Evolutionary conservation across 441 rosid species (phyloP), one percentile per base, ranked within the genome.

Genomic region (Manihot esculenta): DNA sequence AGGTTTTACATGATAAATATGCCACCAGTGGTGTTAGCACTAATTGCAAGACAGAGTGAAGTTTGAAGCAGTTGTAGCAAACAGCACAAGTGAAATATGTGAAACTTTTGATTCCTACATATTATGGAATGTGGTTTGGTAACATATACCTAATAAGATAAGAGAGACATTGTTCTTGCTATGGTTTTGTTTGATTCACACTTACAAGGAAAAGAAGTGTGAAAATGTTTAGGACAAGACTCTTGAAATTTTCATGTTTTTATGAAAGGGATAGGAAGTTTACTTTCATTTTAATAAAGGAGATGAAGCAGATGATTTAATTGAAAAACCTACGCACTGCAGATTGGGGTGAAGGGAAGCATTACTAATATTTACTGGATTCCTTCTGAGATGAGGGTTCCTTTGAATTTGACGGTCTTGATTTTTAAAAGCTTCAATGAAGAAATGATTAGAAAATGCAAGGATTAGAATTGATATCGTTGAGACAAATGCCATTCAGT

Each of bases 301-400:
- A 20, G 49, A 35, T 33, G n/a, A 10, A 35, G 26, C 8, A 3
- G 18, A n/a, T 41, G 17, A 6, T 15, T 41, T 62, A 5, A 38
- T 26, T n/a, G 13, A 62, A 60, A 27, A 62, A 60, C 10, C 23
- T 60, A 11, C 33, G 42, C n/a, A n/a, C 27, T 10, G 27, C 3
- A 12, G 12, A 66, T 50, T 50, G 53, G 20, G 49, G 18, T 11
- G 17, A 62, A 1, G 30, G 8, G 20, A 62, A 62, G 7, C 30
- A 23, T 64, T 24, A 30, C 47, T 47, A 59, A 18, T 26, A 45
- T 21, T 3, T 45, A 24, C n/a, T 68, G 62, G 6, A 24, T 55
- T 21, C 24, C 41, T 44, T 58, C 14, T 69, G 20, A 38, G 64
- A 58, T 57, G 69, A 49, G 20, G 55, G 47, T 26, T 66, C 60